Evolutionary conservation across 176 grass and related monocot genomes (phyloP).

Genomic region (Pharus latifolius): DNA sequence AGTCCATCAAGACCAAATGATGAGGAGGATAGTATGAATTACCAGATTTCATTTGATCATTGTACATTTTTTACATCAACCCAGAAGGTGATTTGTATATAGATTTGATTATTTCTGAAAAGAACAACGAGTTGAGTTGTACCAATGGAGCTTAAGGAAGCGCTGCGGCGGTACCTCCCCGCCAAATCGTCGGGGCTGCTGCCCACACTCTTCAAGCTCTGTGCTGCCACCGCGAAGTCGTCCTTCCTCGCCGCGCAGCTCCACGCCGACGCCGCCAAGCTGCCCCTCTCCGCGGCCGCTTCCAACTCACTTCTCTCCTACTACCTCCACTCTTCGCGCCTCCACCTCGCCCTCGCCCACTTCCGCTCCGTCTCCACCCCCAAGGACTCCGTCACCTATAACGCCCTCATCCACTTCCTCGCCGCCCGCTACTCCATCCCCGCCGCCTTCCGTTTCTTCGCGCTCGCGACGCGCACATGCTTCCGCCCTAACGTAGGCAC

Average conservation of each 20-base stretch:
- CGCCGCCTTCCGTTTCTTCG: background rate
- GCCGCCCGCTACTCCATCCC: background rate
- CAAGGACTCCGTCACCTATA: conserved; percentile 28
- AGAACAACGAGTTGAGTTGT: no score
- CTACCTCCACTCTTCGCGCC: conserved; percentile 9
- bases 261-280: conserved; percentile 31
- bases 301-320: conserved; percentile 31
- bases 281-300: conserved; percentile 2
- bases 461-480: background rate
- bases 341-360: background rate
- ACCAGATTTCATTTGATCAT: no score
- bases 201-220: conserved; percentile 19
- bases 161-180: background rate
- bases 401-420: conserved; percentile 24
- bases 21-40: no score
- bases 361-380: conserved; percentile 1
- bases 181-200: background rate
- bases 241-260: background rate
- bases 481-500: conserved; percentile 23
- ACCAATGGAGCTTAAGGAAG: no score
- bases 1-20: background rate
- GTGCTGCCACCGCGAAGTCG: background rate
- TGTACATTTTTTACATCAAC: no score
- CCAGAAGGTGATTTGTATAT: no score
- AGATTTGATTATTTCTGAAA: no score